Conservation (phyloP, 2,329 filamentous ascomycete species). For the Tolypocladium pustulatum region DNA sequence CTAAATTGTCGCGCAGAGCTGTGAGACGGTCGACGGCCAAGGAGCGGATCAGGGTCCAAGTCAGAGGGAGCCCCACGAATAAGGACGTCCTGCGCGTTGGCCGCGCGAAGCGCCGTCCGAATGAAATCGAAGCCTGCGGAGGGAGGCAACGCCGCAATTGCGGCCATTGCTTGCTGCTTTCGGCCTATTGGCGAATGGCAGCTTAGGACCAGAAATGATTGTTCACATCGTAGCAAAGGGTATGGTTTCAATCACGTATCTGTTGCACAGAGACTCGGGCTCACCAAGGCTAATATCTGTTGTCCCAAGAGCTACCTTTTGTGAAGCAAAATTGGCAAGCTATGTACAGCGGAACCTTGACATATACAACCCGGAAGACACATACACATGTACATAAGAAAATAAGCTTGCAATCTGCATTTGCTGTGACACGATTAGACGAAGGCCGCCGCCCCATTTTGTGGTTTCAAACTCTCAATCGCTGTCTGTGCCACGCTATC, state of each 20-base stretch:
- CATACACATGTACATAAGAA: not conserved
- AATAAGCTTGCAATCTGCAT: not conserved
- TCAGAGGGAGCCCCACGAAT: not conserved
- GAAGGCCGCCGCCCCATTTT: not conserved
- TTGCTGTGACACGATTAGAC: not conserved
- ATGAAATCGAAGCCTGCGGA: not conserved
- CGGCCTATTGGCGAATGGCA: not conserved
- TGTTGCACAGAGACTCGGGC: too few species aligned
- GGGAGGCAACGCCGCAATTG: not conserved
- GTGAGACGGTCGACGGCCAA: not conserved
- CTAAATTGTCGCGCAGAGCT: not conserved
- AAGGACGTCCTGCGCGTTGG: not conserved
- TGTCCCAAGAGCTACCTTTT: not conserved
- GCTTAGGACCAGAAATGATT: not conserved
- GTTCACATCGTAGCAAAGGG: not conserved
- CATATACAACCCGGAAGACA: not conserved
- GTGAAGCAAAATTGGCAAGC: not conserved
- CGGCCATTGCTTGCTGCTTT: not conserved
- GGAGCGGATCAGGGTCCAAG: not conserved
- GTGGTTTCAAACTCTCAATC: not conserved
- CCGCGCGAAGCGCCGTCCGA: not conserved
- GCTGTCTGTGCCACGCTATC: not conserved
- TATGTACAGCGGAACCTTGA: not conserved
- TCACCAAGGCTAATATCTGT: not conserved
- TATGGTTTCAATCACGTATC: too few species aligned